A percentile compares a stretch with the other conserved stretches of the same genome.
phyloP scores from a whole-genome alignment of 1,284 basidiomycete species.

The Exobasidium rhododendri region DNA sequence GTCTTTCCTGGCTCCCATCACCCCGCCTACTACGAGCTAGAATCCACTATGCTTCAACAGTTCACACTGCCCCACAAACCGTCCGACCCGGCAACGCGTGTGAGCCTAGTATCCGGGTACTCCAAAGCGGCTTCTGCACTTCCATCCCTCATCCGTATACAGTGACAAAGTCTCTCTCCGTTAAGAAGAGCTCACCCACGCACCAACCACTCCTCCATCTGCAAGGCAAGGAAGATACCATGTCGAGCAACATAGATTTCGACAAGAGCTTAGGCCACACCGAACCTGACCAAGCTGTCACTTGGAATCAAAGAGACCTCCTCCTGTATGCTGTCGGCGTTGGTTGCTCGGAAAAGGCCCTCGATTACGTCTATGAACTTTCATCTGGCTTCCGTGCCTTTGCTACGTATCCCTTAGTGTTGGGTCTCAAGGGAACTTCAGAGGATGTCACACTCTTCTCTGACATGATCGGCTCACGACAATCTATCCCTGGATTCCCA shows the following conservation, averaged over 20 bases:
- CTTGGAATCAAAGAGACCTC: conserved; percentile 55
- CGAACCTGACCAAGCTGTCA: conserved; percentile 42
- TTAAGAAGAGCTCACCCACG: no score
- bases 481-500: conserved; percentile 36
- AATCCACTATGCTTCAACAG: no score
- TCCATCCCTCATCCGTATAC: no score
- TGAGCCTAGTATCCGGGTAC: no score
- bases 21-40: no score
- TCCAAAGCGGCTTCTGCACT: no score
- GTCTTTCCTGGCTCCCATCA: no score
- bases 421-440: conserved; percentile 41
- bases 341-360: conserved; percentile 49
- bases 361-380: conserved; percentile 53
- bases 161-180: no score
- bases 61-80: no score
- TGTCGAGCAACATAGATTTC: conserved; percentile 27
- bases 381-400: conserved; percentile 49
- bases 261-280: conserved; percentile 48
- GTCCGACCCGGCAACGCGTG: no score
- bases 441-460: conserved; percentile 52
- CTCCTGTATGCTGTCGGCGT: conserved; percentile 52
- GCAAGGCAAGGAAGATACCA: not conserved
- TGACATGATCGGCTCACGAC: conserved; percentile 33
- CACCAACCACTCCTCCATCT: not conserved
- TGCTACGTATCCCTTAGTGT: conserved; percentile 55